phyloP scores from a whole-genome alignment of 306 rosid species.

The Rosa chinensis region DNA sequence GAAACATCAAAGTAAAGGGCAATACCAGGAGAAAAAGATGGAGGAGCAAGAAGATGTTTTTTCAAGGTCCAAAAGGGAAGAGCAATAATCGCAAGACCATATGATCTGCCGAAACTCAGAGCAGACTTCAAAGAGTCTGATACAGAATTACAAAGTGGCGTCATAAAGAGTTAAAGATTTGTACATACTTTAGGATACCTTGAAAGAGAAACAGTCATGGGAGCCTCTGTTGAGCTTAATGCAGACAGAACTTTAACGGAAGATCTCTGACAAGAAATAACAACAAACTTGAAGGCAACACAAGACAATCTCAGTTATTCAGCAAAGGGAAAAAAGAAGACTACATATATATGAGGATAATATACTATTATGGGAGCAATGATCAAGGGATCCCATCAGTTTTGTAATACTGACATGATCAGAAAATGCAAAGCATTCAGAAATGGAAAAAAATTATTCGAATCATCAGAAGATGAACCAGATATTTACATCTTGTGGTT shows the following conservation, averaged over 20 bases:
- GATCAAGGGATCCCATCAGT: not conserved
- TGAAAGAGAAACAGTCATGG: not conserved
- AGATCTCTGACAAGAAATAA: not conserved
- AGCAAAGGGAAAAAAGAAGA: not conserved
- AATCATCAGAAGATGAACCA: not conserved
- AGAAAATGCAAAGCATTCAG: not conserved
- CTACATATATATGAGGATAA: not conserved
- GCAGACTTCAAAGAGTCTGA: not conserved
- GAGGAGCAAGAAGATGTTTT: not conserved
- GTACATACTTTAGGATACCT: not conserved
- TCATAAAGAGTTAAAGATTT: slow-evolving; percentile 2
- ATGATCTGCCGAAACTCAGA: not conserved
- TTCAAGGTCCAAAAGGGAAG: not conserved
- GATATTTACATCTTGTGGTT: not conserved
- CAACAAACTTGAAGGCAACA: not conserved
- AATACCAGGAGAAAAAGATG: not conserved
- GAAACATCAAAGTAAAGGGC: not conserved
- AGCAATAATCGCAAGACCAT: not conserved
- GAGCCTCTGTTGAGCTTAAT: not conserved
- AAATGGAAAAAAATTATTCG: not conserved
- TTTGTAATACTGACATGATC: not conserved
- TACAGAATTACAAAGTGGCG: not conserved
- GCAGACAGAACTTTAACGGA: not conserved
- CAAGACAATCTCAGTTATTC: slow-evolving; percentile 1
- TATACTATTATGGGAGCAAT: not conserved